A percentile compares a stretch with the other conserved stretches of the same genome.
These are phyloP conservation scores for Rhizopogon roseolus DNA, from an alignment of 768 basidiomycete genomes.

Conservation along the genomic window DNA sequence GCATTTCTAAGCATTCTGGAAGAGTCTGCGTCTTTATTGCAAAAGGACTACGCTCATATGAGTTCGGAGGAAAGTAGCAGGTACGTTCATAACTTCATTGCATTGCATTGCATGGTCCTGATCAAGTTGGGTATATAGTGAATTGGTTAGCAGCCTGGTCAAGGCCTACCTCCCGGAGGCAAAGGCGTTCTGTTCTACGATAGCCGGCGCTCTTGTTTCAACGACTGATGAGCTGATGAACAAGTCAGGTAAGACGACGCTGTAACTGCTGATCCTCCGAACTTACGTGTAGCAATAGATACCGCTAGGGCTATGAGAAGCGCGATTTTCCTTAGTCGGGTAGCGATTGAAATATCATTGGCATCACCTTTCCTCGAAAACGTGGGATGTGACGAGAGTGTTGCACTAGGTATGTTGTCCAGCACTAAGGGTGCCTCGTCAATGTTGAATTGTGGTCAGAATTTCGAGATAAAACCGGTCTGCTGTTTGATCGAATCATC, in stretches of 20 bases:
- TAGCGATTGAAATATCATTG: constrained; percentile 43
- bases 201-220: constrained; percentile 38
- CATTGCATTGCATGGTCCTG: not conserved
- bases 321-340: constrained; percentile 44
- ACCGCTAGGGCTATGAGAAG: constrained; percentile 18
- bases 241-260: constrained; percentile 29
- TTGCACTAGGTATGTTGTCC: constrained; percentile 29
- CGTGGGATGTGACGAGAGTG: constrained; percentile 38
- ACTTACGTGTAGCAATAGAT: constrained; percentile 10
- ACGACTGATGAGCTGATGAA: constrained; percentile 25
- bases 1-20: constrained; percentile 56
- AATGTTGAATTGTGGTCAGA: constrained; percentile 29
- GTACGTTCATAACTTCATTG: constrained; percentile 30
- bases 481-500: constrained; percentile 42
- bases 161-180: constrained; percentile 48
- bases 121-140: constrained; percentile 23
- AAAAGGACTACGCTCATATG: constrained; percentile 51
- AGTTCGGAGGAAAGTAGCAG: constrained; percentile 33
- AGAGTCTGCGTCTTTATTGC: constrained; percentile 49
- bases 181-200: constrained; percentile 36
- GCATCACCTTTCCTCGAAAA: constrained; percentile 38
- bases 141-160: constrained; percentile 37
- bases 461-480: constrained; percentile 39
- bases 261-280: not conserved
- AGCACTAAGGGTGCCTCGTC: not conserved